Conservation (phyloP, 345 rosid species). For the Citrus australasica region DNA sequence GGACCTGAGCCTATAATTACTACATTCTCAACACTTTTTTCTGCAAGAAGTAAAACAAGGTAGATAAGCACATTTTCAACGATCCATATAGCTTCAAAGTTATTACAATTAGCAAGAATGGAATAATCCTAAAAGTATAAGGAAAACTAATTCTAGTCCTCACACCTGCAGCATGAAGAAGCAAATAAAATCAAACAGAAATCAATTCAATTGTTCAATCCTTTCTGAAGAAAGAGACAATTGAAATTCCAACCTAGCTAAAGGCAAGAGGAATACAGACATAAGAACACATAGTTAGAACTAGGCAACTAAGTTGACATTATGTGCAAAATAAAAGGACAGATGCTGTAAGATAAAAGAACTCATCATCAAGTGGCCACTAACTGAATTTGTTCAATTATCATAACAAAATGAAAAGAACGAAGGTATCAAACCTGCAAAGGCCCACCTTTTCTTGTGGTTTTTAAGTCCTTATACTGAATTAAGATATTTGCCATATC, state of each 20-base stretch:
- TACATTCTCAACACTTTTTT: slow-evolving; percentile 68
- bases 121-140: background rate
- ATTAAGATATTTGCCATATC: background rate
- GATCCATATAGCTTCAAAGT: background rate
- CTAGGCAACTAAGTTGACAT: background rate
- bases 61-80: background rate
- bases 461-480: background rate
- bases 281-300: background rate
- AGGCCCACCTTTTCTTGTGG: background rate
- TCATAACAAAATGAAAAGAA: background rate
- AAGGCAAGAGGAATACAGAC: background rate
- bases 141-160: background rate
- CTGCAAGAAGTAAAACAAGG: slow-evolving; percentile 37
- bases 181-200: background rate
- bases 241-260: background rate
- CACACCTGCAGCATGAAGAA: background rate
- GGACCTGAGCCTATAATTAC: slow-evolving; percentile 97
- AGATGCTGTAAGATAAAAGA: background rate
- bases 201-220: background rate
- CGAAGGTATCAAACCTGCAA: background rate
- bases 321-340: background rate
- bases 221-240: background rate
- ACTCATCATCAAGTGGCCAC: background rate
- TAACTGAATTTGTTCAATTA: background rate
- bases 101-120: background rate